Conservation (phyloP, 2,329 filamentous ascomycete genomes). For the Pseudocercospora fijiensis region DNA sequence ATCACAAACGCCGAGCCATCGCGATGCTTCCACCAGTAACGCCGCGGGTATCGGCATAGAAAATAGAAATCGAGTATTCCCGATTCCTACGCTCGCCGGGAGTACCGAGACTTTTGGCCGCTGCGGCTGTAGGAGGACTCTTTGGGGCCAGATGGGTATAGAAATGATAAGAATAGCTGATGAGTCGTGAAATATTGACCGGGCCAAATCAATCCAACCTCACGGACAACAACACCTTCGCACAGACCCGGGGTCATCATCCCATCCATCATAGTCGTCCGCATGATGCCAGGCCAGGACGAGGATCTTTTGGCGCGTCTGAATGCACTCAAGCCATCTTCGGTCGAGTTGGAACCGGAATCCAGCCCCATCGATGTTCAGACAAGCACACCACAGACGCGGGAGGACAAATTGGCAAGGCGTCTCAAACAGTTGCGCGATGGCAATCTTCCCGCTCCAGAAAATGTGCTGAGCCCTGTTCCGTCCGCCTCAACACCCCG, state of each 20-base stretch:
- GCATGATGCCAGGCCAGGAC: slow-evolving; percentile 36
- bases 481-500: neutral
- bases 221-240: neutral
- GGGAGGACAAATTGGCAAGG: slow-evolving; percentile 36
- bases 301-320: slow-evolving; percentile 49
- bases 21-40: slow-evolving; percentile 50
- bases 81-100: neutral
- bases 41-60: no score
- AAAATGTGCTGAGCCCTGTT: neutral
- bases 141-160: slow-evolving; percentile 57
- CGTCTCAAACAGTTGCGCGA: slow-evolving; percentile 36
- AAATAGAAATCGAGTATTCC: slow-evolving; percentile 51
- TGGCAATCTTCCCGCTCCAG: slow-evolving; percentile 4
- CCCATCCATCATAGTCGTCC: neutral
- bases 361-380: slow-evolving; percentile 28
- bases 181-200: slow-evolving; percentile 39
- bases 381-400: slow-evolving; percentile 26
- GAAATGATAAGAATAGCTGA: slow-evolving; percentile 70
- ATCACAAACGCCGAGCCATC: slow-evolving; percentile 60
- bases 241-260: neutral
- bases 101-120: slow-evolving; percentile 50
- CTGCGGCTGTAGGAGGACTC: slow-evolving; percentile 47
- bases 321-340: slow-evolving; percentile 50
- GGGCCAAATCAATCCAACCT: neutral
- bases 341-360: slow-evolving; percentile 37